Conservation (phyloP, 2,329 filamentous ascomycete genomes). For the Colletotrichum tabaci region DNA sequence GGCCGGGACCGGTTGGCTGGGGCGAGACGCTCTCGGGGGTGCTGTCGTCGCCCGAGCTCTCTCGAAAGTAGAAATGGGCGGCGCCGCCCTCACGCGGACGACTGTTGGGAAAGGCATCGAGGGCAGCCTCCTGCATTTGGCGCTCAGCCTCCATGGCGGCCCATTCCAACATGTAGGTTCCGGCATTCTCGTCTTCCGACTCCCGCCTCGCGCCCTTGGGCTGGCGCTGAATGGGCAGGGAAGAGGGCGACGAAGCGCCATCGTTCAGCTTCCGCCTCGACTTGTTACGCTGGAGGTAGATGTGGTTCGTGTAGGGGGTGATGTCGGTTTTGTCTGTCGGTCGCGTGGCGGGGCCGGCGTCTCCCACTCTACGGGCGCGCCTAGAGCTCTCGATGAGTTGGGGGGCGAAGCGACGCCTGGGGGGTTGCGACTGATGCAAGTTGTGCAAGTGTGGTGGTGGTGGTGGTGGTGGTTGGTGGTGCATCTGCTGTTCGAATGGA, state of each 20-base stretch:
- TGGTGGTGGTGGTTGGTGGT: conserved; percentile 23
- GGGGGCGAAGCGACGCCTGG: conserved; percentile 74
- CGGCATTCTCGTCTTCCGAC: conserved; percentile 82
- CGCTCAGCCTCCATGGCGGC: conserved; percentile 85
- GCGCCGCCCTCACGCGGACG: conserved; percentile 78
- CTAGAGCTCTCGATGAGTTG: conserved; percentile 86
- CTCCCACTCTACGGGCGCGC: conserved; percentile 77
- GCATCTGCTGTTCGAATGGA: conserved; percentile 46
- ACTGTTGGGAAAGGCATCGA: conserved; percentile 83
- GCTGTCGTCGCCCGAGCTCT: conserved; percentile 73
- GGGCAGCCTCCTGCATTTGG: conserved; percentile 82
- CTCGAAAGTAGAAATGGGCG: conserved; percentile 78
- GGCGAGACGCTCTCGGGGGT: conserved; percentile 56
- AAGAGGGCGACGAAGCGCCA: conserved; percentile 43
- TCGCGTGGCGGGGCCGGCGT: conserved; percentile 73
- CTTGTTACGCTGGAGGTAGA: conserved; percentile 65
- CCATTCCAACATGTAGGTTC: conserved; percentile 83
- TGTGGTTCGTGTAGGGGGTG: conserved; percentile 74
- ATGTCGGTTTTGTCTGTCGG: conserved; percentile 82
- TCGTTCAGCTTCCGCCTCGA: conserved; percentile 54
- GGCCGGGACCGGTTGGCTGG: conserved; percentile 46
- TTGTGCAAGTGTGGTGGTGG: conserved; percentile 64
- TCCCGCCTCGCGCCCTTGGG: conserved; percentile 70
- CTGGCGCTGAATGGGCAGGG: conserved; percentile 51
- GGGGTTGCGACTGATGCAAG: conserved; percentile 44